Evolutionary conservation across 139 green algal genomes (phyloP).

Genomic region (Gonium pectorale): DNA sequence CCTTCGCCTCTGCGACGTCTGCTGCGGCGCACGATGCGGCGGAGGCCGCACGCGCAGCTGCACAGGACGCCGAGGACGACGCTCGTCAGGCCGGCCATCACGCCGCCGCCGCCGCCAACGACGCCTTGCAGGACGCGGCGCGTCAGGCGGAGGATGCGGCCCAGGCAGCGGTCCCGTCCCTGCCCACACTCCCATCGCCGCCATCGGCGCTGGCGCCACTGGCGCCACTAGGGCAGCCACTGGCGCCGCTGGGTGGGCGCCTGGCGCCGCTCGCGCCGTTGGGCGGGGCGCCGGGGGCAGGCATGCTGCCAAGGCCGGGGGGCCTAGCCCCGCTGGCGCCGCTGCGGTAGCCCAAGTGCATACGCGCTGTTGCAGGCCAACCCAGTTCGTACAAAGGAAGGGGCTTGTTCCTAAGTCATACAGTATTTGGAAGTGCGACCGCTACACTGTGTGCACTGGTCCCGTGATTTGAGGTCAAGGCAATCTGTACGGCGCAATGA

Average conservation of each 20-base stretch:
- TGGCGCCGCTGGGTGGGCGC: not conserved
- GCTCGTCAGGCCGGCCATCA: not conserved
- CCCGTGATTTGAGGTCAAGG: no score
- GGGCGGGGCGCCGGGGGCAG: not conserved
- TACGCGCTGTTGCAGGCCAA: no score
- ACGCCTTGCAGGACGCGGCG: not conserved
- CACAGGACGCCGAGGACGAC: not conserved
- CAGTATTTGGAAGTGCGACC: not conserved
- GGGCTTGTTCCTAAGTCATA: not conserved
- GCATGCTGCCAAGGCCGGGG: not conserved
- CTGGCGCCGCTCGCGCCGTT: constrained; percentile 9
- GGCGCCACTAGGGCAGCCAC: not conserved
- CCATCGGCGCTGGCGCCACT: not conserved
- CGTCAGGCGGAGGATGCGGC: not conserved
- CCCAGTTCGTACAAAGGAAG: no score
- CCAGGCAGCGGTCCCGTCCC: not conserved
- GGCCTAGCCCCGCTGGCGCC: not conserved
- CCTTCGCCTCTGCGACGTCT: no score
- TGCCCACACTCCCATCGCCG: not conserved
- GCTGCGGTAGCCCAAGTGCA: not conserved
- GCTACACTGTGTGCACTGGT: no score
- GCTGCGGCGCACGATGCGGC: not conserved
- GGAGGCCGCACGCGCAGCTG: not conserved
- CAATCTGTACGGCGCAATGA: no score
- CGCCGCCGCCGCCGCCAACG: not conserved